Conservation (phyloP, 176 grass and related monocot species). For the Pharus latifolius region DNA sequence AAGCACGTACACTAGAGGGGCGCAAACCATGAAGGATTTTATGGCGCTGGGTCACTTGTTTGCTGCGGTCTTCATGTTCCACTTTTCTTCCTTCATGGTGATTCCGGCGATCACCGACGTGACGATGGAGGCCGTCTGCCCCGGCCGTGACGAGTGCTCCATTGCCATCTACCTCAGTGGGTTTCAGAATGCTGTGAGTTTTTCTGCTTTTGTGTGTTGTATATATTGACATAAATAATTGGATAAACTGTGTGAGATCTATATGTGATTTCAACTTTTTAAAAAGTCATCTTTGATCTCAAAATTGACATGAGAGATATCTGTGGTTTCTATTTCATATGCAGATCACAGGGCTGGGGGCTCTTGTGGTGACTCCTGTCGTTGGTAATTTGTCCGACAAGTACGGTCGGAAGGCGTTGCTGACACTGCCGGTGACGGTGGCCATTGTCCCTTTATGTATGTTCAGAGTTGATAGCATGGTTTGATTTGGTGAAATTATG, state of each 20-base stretch:
- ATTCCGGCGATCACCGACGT: conserved; percentile 70
- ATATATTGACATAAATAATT: too few relatives aligned
- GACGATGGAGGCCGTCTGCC: conserved; percentile 60
- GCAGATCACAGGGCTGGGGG: conserved; percentile 72
- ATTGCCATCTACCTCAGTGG: conserved; percentile 79
- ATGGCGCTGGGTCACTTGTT: conserved; percentile 51
- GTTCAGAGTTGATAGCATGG: not conserved
- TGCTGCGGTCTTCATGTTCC: conserved; percentile 60
- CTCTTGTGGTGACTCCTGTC: conserved; percentile 67
- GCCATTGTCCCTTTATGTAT: conserved; percentile 55
- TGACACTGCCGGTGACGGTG: conserved; percentile 47
- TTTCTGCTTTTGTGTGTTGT: not conserved
- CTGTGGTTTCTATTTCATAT: too few relatives aligned
- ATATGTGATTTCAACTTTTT: too few relatives aligned
- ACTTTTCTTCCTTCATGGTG: conserved; percentile 71
- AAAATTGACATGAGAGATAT: too few relatives aligned
- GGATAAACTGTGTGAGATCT: too few relatives aligned
- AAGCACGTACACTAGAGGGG: too few relatives aligned
- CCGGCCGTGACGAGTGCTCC: conserved; percentile 62
- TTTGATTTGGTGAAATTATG: not conserved
- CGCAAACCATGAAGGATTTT: conserved; percentile 35
- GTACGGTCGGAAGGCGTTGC: conserved; percentile 73
- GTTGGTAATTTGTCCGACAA: conserved; percentile 87
- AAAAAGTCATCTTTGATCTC: too few relatives aligned
- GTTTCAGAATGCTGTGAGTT: conserved; percentile 56